Base-by-base conservation (phyloP, 73 alveolate species). In the Blepharisma japonicum region DNA sequence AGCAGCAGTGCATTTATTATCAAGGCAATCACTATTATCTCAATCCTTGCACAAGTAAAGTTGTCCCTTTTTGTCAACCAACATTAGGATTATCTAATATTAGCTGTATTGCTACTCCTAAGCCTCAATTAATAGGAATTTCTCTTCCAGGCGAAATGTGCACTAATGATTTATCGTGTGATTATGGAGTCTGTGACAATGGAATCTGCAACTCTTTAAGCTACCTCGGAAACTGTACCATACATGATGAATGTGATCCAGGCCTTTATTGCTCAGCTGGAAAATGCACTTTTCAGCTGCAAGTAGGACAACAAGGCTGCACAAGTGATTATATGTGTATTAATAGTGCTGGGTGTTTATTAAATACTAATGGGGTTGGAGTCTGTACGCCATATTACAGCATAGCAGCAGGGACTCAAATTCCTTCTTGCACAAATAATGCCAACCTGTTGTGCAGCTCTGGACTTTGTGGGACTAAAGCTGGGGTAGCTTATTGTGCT, bases 91-190 rank as follows among this genome's bases (percentile, higher is more conserved):
- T 32, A 32, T 32, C 42, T 32, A 32, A 32, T 32, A 32, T 32
- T 32, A 32, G 5, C 42, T 32, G 42, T 32, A 3, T 32, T 1
- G 3, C 0, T 3, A 32, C 42, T 32, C 42, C 42, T 32, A 32
- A 32, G 42, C 42, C 42, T 32, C 42, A 32, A 32, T 3, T 32
- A 32, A 32, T 32, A 25, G 11, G 18, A n/a, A 25, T 25, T 18
- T n/a, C 74, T 14, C 23, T n/a, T 4, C 74, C 74, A 20, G 74
- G 74, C 14, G 74, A 61, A 61, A 61, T 8, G 47, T 61, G 74
- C 23, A 25, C 14, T 14, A 25, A 20, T 2, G 74, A 61, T 25
- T 25, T 9, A 61, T 8, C 14, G 2, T 61, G 74, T 25, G 47
- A 8, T 9, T 61, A 0, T 1, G 74, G 74, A n/a, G 23, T 61